These are phyloP conservation scores for Eimeria acervulina DNA, from an alignment of 169 alveolate genomes.

Conservation along the genomic window DNA sequence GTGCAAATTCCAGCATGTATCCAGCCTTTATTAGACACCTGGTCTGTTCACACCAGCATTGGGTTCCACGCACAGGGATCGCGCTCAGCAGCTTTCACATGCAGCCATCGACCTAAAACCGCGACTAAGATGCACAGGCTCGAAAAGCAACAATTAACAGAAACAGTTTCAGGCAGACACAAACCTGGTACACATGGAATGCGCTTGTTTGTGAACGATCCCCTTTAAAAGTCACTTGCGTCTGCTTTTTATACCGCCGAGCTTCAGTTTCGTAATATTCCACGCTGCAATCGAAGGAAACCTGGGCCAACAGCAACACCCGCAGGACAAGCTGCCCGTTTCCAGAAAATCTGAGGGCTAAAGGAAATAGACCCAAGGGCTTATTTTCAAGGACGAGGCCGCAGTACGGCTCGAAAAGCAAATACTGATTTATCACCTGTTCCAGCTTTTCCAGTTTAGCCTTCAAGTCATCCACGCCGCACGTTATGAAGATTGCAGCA, in stretches of 20 bases:
- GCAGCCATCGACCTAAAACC: neutral
- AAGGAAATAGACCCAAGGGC: neutral
- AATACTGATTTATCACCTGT: conserved; percentile 43
- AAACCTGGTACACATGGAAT: conserved; percentile 79
- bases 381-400: neutral
- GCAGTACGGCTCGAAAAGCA: neutral
- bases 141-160: neutral
- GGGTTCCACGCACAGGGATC: neutral
- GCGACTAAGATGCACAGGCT: neutral
- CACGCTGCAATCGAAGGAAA: conserved; percentile 77
- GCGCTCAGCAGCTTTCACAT: neutral
- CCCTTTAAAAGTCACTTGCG: conserved; percentile 72
- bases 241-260: conserved; percentile 81
- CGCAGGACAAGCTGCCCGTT: neutral
- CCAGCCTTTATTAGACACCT: conserved; percentile 83
- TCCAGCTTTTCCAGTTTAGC: conserved; percentile 82
- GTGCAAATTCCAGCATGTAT: conserved; percentile 81
- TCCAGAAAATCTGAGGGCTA: neutral
- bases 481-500: conserved; percentile 82
- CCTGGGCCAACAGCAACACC: conserved; percentile 20
- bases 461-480: conserved; percentile 82
- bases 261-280: conserved; percentile 83
- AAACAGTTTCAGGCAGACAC: neutral
- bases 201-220: conserved; percentile 80
- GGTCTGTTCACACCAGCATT: conserved; percentile 57